A percentile compares a stretch with the other conserved stretches of the same genome.
Conservation (phyloP, 768 basidiomycete genomes). For the Filobasidium floriforme region DNA sequence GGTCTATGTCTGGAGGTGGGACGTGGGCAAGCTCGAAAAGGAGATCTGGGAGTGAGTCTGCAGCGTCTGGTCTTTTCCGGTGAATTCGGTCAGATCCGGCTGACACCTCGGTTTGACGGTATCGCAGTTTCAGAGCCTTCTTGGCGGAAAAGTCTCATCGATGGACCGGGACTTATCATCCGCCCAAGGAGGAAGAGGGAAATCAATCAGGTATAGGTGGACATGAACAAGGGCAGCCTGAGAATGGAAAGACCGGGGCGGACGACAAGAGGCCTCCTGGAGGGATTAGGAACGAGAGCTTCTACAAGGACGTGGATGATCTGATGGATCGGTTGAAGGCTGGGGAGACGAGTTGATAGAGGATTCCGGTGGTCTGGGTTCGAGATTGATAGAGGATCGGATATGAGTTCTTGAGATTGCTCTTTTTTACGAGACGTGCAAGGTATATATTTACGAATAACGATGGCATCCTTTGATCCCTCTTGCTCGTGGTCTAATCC, state of each 20-base stretch:
- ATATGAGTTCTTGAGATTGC: too few relatives aligned
- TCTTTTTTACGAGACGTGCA: too few relatives aligned
- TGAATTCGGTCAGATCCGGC: too few relatives aligned
- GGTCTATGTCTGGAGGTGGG: conserved; percentile 63
- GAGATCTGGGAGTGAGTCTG: conserved; percentile 56
- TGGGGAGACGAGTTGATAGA: neutral
- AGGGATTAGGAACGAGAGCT: neutral
- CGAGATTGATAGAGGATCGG: too few relatives aligned
- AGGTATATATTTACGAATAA: too few relatives aligned
- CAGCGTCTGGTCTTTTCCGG: too few relatives aligned
- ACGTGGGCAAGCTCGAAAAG: conserved; percentile 49
- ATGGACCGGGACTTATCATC: conserved; percentile 2
- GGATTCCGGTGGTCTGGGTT: too few relatives aligned
- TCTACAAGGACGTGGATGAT: neutral
- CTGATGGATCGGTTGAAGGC: neutral
- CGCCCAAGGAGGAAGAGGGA: neutral
- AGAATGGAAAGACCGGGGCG: neutral
- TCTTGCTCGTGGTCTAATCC: too few relatives aligned
- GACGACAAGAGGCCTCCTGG: neutral
- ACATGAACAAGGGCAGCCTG: neutral
- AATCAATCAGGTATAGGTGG: neutral
- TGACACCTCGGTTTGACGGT: neutral
- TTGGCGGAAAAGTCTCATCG: conserved; percentile 56
- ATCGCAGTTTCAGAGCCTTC: conserved; percentile 60
- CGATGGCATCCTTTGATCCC: too few relatives aligned